Percentiles rank a stretch among this genome's conserved stretches.
These are phyloP conservation scores for Climacium dendroides DNA, from an alignment of 225 moss, liverwort and hornwort genomes.

Conservation along the genomic window DNA sequence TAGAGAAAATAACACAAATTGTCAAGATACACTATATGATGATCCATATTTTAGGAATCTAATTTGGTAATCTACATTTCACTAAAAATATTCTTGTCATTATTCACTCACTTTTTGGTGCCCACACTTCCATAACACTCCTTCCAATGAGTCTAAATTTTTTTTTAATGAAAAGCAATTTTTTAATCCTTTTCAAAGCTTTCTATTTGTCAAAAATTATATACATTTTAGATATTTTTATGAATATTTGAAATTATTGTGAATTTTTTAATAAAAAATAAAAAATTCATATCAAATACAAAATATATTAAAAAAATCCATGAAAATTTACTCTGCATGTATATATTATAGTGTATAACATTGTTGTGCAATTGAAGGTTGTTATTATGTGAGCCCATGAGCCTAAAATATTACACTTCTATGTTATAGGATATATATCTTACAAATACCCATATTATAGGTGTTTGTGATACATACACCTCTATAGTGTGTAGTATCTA, in stretches of 20 bases:
- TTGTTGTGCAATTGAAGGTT: background rate
- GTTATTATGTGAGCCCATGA: no score
- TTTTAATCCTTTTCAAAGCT: no score
- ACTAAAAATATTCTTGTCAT: accelerated
- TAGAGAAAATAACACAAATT: background rate
- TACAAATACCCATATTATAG: no score
- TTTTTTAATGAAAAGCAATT: no score
- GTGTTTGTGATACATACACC: no score
- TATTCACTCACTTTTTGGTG: background rate
- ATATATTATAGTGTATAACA: background rate
- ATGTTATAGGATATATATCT: no score
- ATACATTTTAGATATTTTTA: background rate
- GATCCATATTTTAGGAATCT: background rate
- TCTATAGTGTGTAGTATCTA: no score
- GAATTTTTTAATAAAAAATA: no score
- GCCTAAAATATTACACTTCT: no score
- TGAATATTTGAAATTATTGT: no score
- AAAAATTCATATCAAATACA: background rate
- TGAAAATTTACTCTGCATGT: background rate
- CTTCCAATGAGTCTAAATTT: accelerated
- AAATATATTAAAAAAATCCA: background rate
- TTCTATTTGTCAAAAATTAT: no score
- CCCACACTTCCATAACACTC: background rate
- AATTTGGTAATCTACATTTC: background rate
- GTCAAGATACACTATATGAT: no score